Percentiles rank a stretch among this genome's conserved stretches.
These are phyloP conservation scores for Astraeus odoratus DNA, from an alignment of 768 basidiomycete species.

Conservation along the genomic window DNA sequence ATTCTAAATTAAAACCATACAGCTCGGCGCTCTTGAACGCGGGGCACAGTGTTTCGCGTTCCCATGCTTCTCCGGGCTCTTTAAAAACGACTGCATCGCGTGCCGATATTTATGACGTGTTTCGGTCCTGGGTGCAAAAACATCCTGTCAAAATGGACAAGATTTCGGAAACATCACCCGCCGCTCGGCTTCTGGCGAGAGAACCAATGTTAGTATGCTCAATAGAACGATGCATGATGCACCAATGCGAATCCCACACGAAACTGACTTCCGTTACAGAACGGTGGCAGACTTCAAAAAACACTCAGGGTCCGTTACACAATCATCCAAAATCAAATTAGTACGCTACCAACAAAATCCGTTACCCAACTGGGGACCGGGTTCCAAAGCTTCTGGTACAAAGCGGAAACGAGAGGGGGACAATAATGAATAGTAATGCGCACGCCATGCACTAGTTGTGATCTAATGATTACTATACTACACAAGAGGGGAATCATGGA, in stretches of 20 bases:
- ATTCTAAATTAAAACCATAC: not conserved
- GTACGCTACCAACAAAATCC: slow-evolving; percentile 92
- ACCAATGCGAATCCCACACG: no score
- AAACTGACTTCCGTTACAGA: slow-evolving; percentile 27
- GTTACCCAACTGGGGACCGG: slow-evolving; percentile 90
- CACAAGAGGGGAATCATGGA: not conserved
- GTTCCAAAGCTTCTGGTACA: slow-evolving; percentile 47
- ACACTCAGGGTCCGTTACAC: slow-evolving; percentile 59
- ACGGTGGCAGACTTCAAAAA: slow-evolving; percentile 64
- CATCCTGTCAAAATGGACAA: slow-evolving; percentile 85
- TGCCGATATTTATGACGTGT: slow-evolving; percentile 70
- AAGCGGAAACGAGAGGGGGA: slow-evolving; percentile 20
- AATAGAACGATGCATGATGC: no score
- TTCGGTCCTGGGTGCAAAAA: slow-evolving; percentile 74
- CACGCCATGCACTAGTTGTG: not conserved
- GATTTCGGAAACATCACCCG: slow-evolving; percentile 67
- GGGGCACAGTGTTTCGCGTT: slow-evolving; percentile 79
- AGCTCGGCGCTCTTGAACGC: slow-evolving; percentile 89
- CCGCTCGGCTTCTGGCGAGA: slow-evolving; percentile 59
- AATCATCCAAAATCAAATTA: slow-evolving; percentile 62
- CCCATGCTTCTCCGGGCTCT: slow-evolving; percentile 85
- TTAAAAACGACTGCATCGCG: slow-evolving; percentile 83
- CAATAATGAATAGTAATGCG: slow-evolving; percentile 6
- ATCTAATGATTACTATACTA: not conserved
- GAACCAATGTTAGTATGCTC: slow-evolving; percentile 59